Conservation (phyloP, 2,329 filamentous ascomycete species). For the Claviceps maximensis region DNA sequence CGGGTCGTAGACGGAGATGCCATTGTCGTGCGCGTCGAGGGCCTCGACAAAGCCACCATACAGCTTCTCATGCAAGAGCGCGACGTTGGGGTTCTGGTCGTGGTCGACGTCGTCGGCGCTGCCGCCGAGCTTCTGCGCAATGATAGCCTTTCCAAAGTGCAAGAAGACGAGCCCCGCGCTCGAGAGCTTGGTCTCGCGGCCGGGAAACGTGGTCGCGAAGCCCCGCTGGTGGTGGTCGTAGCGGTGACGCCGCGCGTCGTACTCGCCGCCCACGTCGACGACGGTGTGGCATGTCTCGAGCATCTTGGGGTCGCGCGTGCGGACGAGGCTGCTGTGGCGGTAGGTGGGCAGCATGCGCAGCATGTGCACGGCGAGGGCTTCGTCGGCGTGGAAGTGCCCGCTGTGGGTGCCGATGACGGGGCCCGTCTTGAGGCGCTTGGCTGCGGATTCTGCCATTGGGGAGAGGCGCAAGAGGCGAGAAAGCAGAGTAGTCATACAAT, state of each 20-base stretch:
- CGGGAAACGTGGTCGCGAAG: conserved; percentile 76
- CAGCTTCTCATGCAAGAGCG: conserved; percentile 71
- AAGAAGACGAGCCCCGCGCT: conserved; percentile 90
- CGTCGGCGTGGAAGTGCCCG: conserved; percentile 97
- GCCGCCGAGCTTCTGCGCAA: conserved; percentile 38
- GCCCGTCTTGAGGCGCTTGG: conserved; percentile 64
- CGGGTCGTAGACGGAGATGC: conserved; percentile 71
- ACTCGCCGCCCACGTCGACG: conserved; percentile 94
- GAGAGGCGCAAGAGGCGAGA: conserved; percentile 18
- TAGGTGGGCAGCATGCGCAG: conserved; percentile 81
- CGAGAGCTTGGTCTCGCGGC: conserved; percentile 74
- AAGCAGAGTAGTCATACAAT: conserved; percentile 14
- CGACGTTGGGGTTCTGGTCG: conserved; percentile 49
- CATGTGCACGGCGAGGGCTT: conserved; percentile 93
- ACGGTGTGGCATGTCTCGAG: conserved; percentile 83
- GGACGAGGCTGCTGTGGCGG: conserved; percentile 57
- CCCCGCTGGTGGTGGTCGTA: conserved; percentile 97
- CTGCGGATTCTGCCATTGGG: conserved; percentile 46
- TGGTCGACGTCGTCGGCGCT: conserved; percentile 8
- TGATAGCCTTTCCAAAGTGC: conserved; percentile 81
- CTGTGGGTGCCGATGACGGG: conserved; percentile 84
- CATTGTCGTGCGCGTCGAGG: conserved; percentile 95
- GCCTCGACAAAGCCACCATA: conserved; percentile 93
- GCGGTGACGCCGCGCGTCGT: conserved; percentile 61
- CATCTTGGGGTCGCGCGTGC: conserved; percentile 70